phyloP scores from a whole-genome alignment of 1,284 basidiomycete genomes.

The Serendipita sp. region DNA sequence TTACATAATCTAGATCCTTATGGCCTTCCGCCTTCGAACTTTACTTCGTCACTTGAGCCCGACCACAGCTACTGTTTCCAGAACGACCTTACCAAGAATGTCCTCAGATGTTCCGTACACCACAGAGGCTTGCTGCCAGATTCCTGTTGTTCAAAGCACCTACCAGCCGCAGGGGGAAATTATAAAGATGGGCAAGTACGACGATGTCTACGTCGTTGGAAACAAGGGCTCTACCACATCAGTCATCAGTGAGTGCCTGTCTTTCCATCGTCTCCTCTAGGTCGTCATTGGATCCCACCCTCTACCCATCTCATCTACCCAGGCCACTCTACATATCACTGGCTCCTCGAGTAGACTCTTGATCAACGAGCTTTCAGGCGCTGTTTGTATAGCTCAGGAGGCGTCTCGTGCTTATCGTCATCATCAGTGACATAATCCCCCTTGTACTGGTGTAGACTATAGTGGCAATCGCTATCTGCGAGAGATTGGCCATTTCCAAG shows the following conservation, averaged over 20 bases:
- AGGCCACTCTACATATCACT: no score
- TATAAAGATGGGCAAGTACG: not conserved
- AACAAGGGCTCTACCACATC: not conserved
- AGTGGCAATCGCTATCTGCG: not conserved
- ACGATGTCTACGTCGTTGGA: not conserved
- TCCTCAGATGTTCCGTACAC: not conserved
- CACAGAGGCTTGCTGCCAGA: conserved; percentile 1
- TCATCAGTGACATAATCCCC: not conserved
- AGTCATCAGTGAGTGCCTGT: not conserved
- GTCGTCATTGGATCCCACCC: no score
- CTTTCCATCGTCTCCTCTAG: no score
- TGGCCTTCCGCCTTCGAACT: not conserved
- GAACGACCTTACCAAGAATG: not conserved
- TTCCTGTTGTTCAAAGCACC: not conserved
- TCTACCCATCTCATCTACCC: no score
- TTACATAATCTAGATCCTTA: not conserved
- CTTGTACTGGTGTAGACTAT: not conserved
- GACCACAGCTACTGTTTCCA: not conserved
- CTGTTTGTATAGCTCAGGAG: not conserved
- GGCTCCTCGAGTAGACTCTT: not conserved
- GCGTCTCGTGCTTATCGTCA: not conserved
- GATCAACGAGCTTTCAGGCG: not conserved
- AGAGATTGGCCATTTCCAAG: not conserved
- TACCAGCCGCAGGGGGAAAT: not conserved
- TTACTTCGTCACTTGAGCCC: not conserved